Percentiles rank a stretch among this genome's conserved stretches.
Conservation (phyloP, 257 asterid genomes). For the Paraleonurus japonicus region DNA sequence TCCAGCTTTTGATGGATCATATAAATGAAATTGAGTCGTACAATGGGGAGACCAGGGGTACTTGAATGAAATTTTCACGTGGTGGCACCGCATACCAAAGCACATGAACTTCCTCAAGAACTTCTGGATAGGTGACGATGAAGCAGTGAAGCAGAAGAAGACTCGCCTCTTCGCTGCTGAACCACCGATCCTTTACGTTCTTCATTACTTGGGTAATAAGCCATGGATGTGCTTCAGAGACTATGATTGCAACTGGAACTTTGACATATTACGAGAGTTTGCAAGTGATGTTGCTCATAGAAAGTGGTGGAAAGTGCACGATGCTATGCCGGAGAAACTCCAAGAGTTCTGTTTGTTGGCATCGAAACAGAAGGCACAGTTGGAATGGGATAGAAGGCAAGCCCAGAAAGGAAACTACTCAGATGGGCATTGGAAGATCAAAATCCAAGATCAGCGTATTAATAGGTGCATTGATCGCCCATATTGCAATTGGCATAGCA, state of each 20-base stretch:
- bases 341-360: constrained; percentile 57
- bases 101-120: constrained; percentile 83
- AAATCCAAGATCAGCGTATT: constrained; percentile 43
- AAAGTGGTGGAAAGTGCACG: constrained; percentile 89
- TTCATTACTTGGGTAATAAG: constrained; percentile 77
- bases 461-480: constrained; percentile 65
- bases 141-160: constrained; percentile 52
- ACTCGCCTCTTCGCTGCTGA: constrained; percentile 59
- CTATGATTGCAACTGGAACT: constrained; percentile 89
- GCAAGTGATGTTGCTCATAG: constrained; percentile 84
- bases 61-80: constrained; percentile 73
- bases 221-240: constrained; percentile 92
- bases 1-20: constrained; percentile 74
- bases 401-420: constrained; percentile 52
- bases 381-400: constrained; percentile 82
- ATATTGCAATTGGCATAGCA: constrained; percentile 64
- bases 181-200: constrained; percentile 73
- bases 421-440: constrained; percentile 73
- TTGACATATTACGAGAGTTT: constrained; percentile 70
- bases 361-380: constrained; percentile 79
- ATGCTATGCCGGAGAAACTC: constrained; percentile 55
- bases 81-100: constrained; percentile 95
- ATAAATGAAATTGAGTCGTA: constrained; percentile 81
- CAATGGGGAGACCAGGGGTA: constrained; percentile 97
- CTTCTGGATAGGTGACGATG: constrained; percentile 90